Conservation (phyloP, 2,329 filamentous ascomycete genomes). For the Apiospora saccharicola region DNA sequence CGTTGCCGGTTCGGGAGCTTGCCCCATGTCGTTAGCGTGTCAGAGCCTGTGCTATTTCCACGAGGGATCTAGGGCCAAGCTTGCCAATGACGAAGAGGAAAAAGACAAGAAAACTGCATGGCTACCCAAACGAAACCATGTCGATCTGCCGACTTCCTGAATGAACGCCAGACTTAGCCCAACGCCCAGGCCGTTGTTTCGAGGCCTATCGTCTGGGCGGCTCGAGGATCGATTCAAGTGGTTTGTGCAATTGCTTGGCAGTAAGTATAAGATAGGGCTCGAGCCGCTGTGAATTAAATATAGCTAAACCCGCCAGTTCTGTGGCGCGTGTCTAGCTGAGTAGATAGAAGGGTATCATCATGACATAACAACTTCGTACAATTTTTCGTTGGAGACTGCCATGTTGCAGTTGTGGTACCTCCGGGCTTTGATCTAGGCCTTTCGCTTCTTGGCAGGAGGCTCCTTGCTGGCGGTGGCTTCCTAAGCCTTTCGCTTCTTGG, state of each 20-base stretch:
- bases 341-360: constrained; percentile 34
- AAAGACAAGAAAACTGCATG: neutral
- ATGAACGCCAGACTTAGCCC: constrained; percentile 5
- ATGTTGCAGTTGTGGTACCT: neutral
- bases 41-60: constrained; percentile 1
- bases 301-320: neutral
- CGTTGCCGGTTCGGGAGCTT: constrained; percentile 16
- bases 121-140: constrained; percentile 1
- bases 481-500: constrained; percentile 27
- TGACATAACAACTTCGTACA: constrained; percentile 44
- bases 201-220: neutral
- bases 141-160: neutral
- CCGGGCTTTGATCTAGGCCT: constrained; percentile 22
- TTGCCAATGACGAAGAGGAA: neutral
- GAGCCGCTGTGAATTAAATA: neutral
- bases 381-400: constrained; percentile 44
- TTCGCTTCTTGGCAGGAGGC: constrained; percentile 30
- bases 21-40: constrained; percentile 16
- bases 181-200: neutral
- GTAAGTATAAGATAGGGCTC: neutral
- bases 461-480: constrained; percentile 10
- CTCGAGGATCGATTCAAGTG: neutral
- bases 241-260: neutral
- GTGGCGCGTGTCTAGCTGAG: neutral
- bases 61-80: neutral